A percentile compares a stretch with the other conserved stretches of the same genome.
phyloP scores from a whole-genome alignment of 1,284 basidiomycete genomes.

The Marasmius sp. region DNA sequence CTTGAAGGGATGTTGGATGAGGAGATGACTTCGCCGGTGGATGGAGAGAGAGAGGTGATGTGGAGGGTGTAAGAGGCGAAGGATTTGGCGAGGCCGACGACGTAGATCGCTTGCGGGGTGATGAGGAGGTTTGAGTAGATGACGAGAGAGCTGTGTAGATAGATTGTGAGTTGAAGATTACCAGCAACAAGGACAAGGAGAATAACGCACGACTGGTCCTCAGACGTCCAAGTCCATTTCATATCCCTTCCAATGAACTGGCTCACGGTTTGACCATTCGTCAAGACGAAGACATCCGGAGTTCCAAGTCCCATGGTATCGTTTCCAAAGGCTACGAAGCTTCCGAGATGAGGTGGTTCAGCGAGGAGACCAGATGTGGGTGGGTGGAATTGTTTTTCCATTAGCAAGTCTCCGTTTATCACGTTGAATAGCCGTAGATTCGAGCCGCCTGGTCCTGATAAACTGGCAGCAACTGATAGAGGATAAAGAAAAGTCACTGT shows the following conservation, averaged over 20 bases:
- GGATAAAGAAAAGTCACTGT: constrained; percentile 5
- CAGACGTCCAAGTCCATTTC: constrained; percentile 64
- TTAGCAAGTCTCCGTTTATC: constrained; percentile 64
- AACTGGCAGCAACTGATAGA: constrained; percentile 61
- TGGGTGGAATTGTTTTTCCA: constrained; percentile 64
- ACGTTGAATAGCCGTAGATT: constrained; percentile 72
- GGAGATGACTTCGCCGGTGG: constrained; percentile 54
- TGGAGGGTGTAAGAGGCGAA: constrained; percentile 65
- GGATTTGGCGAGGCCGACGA: constrained; percentile 69
- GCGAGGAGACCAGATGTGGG: constrained; percentile 42
- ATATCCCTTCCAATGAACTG: constrained; percentile 52
- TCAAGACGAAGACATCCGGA: constrained; percentile 49
- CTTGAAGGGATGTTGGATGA: constrained; percentile 58
- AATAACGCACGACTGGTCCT: constrained; percentile 62
- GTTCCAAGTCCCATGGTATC: constrained; percentile 13
- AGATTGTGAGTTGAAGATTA: constrained; percentile 1
- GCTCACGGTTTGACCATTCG: constrained; percentile 58
- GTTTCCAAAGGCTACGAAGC: constrained; percentile 34
- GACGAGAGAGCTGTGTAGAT: constrained; percentile 52
- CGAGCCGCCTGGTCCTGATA: constrained; percentile 77
- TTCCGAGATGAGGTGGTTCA: constrained; percentile 47
- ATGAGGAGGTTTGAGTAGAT: constrained; percentile 63
- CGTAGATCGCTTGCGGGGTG: constrained; percentile 56
- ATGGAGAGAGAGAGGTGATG: constrained; percentile 56
- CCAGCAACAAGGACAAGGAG: too few species aligned